A percentile compares a stretch with the other conserved stretches of the same genome.
Conservation (phyloP, 306 rosid genomes). For the Pyrus bretschneideri region DNA sequence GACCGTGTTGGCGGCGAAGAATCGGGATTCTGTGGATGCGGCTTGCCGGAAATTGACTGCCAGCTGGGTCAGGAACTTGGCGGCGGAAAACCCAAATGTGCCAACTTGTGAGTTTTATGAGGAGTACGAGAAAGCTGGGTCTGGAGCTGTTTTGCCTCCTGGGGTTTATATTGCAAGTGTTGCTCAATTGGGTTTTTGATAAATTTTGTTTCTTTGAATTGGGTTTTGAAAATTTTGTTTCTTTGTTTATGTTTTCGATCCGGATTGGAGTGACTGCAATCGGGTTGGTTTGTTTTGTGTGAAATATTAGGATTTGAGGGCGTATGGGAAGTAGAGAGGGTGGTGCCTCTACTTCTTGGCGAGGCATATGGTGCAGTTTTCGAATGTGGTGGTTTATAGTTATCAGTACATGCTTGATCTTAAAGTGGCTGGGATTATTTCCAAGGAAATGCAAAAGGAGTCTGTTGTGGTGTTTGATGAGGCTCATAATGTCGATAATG, state of each 20-base stretch:
- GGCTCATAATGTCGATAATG: conserved; percentile 93
- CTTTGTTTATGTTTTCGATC: not conserved
- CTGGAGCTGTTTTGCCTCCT: conserved; percentile 61
- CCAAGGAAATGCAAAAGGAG: conserved; percentile 95
- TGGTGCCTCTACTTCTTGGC: conserved; percentile 97
- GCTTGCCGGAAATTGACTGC: conserved; percentile 80
- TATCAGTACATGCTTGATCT: conserved; percentile 97
- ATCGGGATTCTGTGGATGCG: conserved; percentile 85
- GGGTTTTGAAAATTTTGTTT: not conserved
- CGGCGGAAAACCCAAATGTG: conserved; percentile 50
- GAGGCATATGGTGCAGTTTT: conserved; percentile 87
- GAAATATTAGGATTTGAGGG: conserved; percentile 54
- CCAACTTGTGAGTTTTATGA: conserved; percentile 72
- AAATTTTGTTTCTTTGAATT: not conserved
- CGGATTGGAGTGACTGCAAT: not conserved
- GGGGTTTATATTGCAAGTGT: conserved; percentile 85
- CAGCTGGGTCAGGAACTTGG: conserved; percentile 77
- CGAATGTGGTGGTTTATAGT: conserved; percentile 89
- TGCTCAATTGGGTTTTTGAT: not conserved
- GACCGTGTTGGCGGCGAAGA: conserved; percentile 48
- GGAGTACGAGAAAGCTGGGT: conserved; percentile 66
- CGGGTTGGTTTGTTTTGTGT: not conserved
- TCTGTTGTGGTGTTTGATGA: conserved; percentile 94
- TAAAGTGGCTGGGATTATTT: conserved; percentile 81
- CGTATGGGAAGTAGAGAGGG: conserved; percentile 71